These are phyloP conservation scores for Warburgia ugandensis DNA, from an alignment of 164 flowering plant genomes.

Conservation along the genomic window DNA sequence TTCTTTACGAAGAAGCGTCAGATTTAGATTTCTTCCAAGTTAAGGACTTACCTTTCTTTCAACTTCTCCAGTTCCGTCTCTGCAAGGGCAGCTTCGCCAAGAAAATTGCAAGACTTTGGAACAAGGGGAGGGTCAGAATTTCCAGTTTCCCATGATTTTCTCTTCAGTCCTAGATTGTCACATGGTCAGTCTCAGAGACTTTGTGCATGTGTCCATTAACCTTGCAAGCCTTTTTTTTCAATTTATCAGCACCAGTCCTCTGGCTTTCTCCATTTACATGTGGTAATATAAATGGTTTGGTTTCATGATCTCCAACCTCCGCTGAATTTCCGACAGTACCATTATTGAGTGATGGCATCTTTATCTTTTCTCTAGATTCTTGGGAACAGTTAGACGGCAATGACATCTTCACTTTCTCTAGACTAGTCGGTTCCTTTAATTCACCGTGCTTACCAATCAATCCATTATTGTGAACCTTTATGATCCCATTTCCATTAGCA, in stretches of 20 bases:
- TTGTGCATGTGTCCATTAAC: no score
- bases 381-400: constrained; percentile 7
- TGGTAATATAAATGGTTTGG: constrained; percentile 10
- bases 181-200: constrained; percentile 14
- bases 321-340: constrained; percentile 17
- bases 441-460: constrained; percentile 19
- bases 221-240: constrained; percentile 17
- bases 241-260: constrained; percentile 8
- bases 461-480: constrained; percentile 22
- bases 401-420: constrained; percentile 17
- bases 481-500: constrained; percentile 35
- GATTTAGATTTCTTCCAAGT: no score
- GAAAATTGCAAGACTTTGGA: constrained; percentile 30
- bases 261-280: constrained; percentile 25
- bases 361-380: constrained; percentile 19
- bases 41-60: constrained; percentile 66
- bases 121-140: constrained; percentile 1
- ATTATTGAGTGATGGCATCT: constrained; percentile 9
- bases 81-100: constrained; percentile 34
- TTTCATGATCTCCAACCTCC: constrained; percentile 8
- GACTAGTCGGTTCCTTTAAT: constrained; percentile 9
- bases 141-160: constrained; percentile 31
- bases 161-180: constrained; percentile 24
- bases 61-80: constrained; percentile 35
- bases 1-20: no score